Evolutionary conservation across 805 yeast species (phyloP).

Genomic region (Jamesozyma piceae): DNA sequence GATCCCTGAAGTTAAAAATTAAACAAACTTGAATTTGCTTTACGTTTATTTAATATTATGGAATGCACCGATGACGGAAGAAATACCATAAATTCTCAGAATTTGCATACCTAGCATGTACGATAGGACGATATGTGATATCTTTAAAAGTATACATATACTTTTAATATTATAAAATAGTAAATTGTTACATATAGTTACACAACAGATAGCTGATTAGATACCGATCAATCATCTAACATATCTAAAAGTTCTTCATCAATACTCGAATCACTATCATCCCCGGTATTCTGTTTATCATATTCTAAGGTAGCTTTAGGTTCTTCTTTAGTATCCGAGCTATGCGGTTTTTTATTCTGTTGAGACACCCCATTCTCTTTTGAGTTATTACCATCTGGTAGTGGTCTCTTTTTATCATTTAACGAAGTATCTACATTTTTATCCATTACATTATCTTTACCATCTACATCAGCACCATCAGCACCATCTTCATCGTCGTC

Average conservation of each 20-base stretch:
- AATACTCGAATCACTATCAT: conserved; percentile 21
- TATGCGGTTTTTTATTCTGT: too few species aligned
- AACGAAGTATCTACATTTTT: background rate
- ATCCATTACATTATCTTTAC: conserved; percentile 7
- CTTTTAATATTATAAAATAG: background rate
- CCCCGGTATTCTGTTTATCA: background rate
- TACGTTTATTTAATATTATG: too few species aligned
- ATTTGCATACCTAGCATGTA: too few species aligned
- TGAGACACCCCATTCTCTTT: background rate
- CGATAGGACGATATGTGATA: too few species aligned
- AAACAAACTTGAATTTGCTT: too few species aligned
- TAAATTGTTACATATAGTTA: background rate
- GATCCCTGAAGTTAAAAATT: too few species aligned
- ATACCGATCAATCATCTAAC: background rate
- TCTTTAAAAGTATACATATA: too few species aligned
- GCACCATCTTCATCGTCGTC: conserved; percentile 20
- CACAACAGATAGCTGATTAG: background rate
- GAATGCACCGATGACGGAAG: too few species aligned
- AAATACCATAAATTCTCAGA: too few species aligned
- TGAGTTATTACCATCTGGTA: background rate
- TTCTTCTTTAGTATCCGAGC: background rate
- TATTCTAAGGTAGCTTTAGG: background rate
- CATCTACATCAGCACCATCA: conserved; percentile 10
- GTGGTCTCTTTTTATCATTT: background rate
- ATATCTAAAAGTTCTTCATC: conserved; percentile 27